Evolutionary conservation across 177 flowering plant species (phyloP), one percentile per base, ranked within the genome.

Genomic region (Vitis hybrid): DNA sequence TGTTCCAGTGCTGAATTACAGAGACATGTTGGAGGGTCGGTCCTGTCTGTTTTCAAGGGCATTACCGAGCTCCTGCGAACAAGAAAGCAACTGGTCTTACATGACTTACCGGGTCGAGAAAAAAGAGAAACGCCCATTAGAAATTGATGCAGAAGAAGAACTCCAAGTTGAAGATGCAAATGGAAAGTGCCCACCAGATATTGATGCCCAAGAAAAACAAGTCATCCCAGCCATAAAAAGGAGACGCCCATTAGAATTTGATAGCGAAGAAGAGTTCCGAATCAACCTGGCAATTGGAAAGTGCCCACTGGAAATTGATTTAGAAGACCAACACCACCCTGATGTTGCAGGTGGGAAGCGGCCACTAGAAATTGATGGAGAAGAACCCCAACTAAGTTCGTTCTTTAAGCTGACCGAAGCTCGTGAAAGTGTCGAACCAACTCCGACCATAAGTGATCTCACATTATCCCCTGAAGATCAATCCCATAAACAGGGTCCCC

Each of bases 1-100:
- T 13, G 58, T 56, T 49, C 18, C 9, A 35, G 56, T 57, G 11
- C 54, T 68, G 74, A 65, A 51, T 76, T 66, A 52, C 40, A 40
- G 75, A 75, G 87, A 77, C 63, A 87, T 88, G 90, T 83, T 88
- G 82, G 90, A 88, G 63, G 83, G 75, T 61, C 83, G 79, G 64
- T 76, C 86, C 57, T 88, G 81, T 71, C 64, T 85, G 77, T 66
- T 79, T 24, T 78, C 88, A 15, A 75, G 85, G 78, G 73, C 75
- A 57, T 81, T 82, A 67, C 56, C 76, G 14, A 77, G 78, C 74
- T 79, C 86, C 63, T 84, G 82, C 74, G 80, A 82, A 67, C 76
- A 79, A 49, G 88, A 84, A 60, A 73, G 69, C 67, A 72, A 81
- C 74, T 83, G 86, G 86, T 27, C 75, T 72, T 85, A 55, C 81